phyloP scores from a whole-genome alignment of 106 monocot genomes.

The Posidonia australis region DNA sequence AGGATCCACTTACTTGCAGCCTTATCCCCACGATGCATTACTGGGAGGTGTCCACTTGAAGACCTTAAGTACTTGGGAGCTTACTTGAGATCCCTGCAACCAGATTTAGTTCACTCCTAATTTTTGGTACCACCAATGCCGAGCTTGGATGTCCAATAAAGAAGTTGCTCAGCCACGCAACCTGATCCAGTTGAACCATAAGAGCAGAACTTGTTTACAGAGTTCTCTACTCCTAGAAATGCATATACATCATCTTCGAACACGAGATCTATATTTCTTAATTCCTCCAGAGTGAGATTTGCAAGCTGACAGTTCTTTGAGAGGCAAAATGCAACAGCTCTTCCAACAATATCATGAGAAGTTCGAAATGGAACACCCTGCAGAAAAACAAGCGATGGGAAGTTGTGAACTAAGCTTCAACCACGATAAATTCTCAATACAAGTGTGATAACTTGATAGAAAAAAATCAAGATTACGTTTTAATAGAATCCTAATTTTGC shows the following conservation, averaged over 20 bases:
- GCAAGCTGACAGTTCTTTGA: constrained; percentile 64
- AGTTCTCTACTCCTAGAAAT: constrained; percentile 72
- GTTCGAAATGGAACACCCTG: constrained; percentile 91
- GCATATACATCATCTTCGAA: constrained; percentile 88
- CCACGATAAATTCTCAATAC: background rate
- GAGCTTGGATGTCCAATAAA: constrained; percentile 60
- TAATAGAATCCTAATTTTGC: no score
- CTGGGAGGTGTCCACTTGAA: no score
- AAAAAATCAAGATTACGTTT: no score
- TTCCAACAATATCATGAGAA: constrained; percentile 92
- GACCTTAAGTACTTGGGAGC: no score
- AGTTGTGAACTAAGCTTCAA: background rate
- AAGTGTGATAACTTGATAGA: no score
- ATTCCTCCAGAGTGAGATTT: constrained; percentile 54
- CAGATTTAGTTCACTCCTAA: no score
- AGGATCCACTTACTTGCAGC: no score
- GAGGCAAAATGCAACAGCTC: constrained; percentile 72
- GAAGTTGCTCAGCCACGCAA: constrained; percentile 64
- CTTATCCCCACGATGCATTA: no score
- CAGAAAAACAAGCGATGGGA: background rate
- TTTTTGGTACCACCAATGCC: constrained; percentile 15
- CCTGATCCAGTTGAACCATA: constrained; percentile 87
- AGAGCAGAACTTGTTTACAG: constrained; percentile 69
- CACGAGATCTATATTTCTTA: constrained; percentile 32
- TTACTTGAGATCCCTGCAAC: no score